Percentiles rank a stretch among this genome's conserved stretches.
These are phyloP conservation scores for Euclidium syriacum DNA, from an alignment of 345 rosid species.

Conservation along the genomic window DNA sequence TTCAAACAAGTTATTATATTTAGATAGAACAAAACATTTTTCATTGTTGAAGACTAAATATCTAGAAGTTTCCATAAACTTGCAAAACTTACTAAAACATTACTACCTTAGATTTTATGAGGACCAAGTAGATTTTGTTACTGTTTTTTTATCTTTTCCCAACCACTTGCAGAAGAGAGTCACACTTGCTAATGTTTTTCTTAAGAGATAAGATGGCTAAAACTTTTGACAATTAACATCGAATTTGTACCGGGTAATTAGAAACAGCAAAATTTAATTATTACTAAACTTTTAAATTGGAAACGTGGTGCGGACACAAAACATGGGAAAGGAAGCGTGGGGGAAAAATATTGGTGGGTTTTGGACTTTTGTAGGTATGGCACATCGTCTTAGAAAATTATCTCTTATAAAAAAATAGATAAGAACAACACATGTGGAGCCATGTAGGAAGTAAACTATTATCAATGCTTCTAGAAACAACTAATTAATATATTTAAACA, in stretches of 20 bases:
- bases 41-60: neutral
- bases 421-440: constrained; percentile 20
- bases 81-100: neutral
- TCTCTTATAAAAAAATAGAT: neutral
- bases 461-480: constrained; percentile 17
- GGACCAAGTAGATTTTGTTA: neutral
- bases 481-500: neutral
- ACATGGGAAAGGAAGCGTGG: neutral
- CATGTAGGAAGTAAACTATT: constrained; percentile 5
- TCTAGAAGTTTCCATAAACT: neutral
- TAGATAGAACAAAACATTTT: neutral
- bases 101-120: neutral
- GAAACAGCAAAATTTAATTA: no score
- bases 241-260: no score
- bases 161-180: neutral
- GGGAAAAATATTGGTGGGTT: neutral
- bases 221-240: neutral
- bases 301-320: constrained; percentile 15
- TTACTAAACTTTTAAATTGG: neutral
- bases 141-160: neutral
- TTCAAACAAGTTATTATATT: neutral
- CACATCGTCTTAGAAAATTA: neutral
- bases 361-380: constrained; percentile 12
- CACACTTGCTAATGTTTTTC: neutral
- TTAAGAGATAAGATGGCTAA: neutral